Conservation (phyloP, 2,329 filamentous ascomycete species). For the Ophiostoma pallidulum region DNA sequence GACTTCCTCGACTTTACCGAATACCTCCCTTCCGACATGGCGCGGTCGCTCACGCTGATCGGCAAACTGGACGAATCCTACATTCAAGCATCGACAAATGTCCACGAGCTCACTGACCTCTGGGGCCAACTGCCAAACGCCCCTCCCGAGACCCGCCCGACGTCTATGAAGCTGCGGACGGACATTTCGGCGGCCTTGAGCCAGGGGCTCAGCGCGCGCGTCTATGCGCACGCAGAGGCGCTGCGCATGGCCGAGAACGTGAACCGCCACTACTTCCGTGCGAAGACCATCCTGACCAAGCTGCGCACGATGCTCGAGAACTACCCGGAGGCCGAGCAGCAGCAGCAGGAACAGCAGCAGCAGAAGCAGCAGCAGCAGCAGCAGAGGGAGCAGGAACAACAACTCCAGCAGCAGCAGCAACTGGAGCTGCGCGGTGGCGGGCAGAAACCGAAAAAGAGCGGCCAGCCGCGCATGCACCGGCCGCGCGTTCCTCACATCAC, state of each 20-base stretch:
- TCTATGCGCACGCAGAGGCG: slow-evolving; percentile 53
- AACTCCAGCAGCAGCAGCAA: slow-evolving; percentile 45
- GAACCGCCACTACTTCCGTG: slow-evolving; percentile 51
- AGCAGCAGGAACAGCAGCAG: slow-evolving; percentile 39
- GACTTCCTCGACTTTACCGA: slow-evolving; percentile 64
- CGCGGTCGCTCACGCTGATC: slow-evolving; percentile 56
- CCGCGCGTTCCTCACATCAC: slow-evolving; percentile 49
- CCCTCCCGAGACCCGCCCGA: slow-evolving; percentile 36
- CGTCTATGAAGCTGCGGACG: slow-evolving; percentile 43
- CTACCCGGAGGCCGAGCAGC: slow-evolving; percentile 43
- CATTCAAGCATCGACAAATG: slow-evolving; percentile 41
- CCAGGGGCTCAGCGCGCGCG: slow-evolving; percentile 45
- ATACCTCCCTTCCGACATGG: slow-evolving; percentile 58
- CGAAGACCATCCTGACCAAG: slow-evolving; percentile 49
- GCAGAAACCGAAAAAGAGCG: slow-evolving; percentile 4
- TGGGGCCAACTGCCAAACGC: slow-evolving; percentile 48
- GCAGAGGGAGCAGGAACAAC: slow-evolving; percentile 47
- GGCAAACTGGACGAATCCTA: slow-evolving; percentile 54
- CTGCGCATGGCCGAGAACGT: slow-evolving; percentile 55
- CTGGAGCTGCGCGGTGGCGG: slow-evolving; percentile 31
- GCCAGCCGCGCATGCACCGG: slow-evolving; percentile 22
- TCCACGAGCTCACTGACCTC: slow-evolving; percentile 46
- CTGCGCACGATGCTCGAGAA: slow-evolving; percentile 51
- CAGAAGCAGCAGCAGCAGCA: slow-evolving; percentile 38
- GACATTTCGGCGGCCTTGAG: slow-evolving; percentile 51